Conservation (phyloP, 169 alveolate genomes). For the Cryptosporidium parvum region DNA sequence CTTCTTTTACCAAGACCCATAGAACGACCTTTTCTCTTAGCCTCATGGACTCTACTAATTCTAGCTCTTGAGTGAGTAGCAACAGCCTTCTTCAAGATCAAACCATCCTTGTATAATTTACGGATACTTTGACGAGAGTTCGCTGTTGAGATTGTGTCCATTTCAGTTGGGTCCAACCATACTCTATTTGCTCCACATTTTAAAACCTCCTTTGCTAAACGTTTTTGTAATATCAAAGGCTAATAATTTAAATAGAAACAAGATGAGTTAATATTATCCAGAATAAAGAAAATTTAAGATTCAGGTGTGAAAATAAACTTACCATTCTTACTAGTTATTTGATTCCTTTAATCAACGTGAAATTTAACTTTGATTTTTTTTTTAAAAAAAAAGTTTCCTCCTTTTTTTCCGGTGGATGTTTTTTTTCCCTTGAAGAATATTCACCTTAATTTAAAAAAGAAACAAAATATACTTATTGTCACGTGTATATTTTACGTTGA, state of each 20-base stretch:
- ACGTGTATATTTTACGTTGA: not conserved
- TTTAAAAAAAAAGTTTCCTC: not conserved
- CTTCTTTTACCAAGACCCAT: slow-evolving; percentile 97
- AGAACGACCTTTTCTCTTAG: slow-evolving; percentile 97
- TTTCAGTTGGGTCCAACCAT: slow-evolving; percentile 99
- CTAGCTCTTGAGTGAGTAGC: slow-evolving; percentile 96
- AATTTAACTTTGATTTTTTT: not conserved
- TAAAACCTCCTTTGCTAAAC: slow-evolving; percentile 97
- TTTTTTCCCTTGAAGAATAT: not conserved
- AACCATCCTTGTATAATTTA: slow-evolving; percentile 96
- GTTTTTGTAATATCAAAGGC: slow-evolving; percentile 94
- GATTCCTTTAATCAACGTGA: not conserved
- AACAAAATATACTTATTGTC: not conserved
- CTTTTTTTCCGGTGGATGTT: slow-evolving; percentile 24
- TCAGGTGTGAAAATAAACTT: not conserved
- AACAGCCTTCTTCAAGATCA: slow-evolving; percentile 95
- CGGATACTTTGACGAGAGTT: slow-evolving; percentile 96
- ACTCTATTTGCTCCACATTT: slow-evolving; percentile 97
- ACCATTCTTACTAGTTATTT: slow-evolving; percentile 18
- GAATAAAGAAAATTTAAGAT: not conserved
- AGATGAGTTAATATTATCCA: not conserved
- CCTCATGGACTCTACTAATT: slow-evolving; percentile 91
- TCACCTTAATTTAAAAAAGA: not conserved
- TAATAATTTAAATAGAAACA: slow-evolving; percentile 31
- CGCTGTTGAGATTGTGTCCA: slow-evolving; percentile 96